A percentile compares a stretch with the other conserved stretches of the same genome.
phyloP scores from a whole-genome alignment of 2,329 filamentous ascomycete species.

The Cladophialophora chaetospira region DNA sequence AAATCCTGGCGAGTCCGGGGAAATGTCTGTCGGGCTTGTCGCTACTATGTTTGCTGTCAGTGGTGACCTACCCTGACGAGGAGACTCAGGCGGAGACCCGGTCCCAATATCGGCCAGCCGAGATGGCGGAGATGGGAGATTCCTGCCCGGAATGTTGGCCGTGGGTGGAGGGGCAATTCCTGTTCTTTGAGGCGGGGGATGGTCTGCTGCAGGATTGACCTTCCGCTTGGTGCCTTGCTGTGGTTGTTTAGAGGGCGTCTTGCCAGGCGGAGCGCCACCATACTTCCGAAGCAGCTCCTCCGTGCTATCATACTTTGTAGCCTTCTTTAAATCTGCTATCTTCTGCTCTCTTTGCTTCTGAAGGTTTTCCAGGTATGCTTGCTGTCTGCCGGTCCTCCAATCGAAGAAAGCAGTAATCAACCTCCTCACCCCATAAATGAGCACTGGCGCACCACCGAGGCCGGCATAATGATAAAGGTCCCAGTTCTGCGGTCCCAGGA shows the following conservation, averaged over 20 bases:
- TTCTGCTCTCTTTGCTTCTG: conserved; percentile 80
- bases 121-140: conserved; percentile 37
- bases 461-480: conserved; percentile 75
- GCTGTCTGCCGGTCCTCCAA: conserved; percentile 73
- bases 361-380: conserved; percentile 69
- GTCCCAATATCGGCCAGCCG: conserved; percentile 25
- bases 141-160: conserved; percentile 60
- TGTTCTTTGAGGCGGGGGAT: conserved; percentile 48
- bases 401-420: conserved; percentile 72
- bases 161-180: conserved; percentile 63
- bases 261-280: conserved; percentile 63
- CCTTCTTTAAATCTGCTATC: conserved; percentile 90
- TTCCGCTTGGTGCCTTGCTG: conserved; percentile 35
- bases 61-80: conserved; percentile 15
- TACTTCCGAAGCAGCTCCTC: conserved; percentile 93
- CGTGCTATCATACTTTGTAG: conserved; percentile 95
- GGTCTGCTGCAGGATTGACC: conserved; percentile 34
- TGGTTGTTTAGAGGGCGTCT: conserved; percentile 36
- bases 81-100: conserved; percentile 19
- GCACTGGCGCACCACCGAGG: conserved; percentile 73
- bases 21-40: conserved; percentile 27
- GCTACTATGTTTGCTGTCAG: conserved; percentile 6
- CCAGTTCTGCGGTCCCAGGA: conserved; percentile 81
- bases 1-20: conserved; percentile 46
- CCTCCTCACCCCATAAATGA: conserved; percentile 77